Evolutionary conservation across 2,329 filamentous ascomycete genomes (phyloP).

Genomic region (Colletotrichum liaoningense): DNA sequence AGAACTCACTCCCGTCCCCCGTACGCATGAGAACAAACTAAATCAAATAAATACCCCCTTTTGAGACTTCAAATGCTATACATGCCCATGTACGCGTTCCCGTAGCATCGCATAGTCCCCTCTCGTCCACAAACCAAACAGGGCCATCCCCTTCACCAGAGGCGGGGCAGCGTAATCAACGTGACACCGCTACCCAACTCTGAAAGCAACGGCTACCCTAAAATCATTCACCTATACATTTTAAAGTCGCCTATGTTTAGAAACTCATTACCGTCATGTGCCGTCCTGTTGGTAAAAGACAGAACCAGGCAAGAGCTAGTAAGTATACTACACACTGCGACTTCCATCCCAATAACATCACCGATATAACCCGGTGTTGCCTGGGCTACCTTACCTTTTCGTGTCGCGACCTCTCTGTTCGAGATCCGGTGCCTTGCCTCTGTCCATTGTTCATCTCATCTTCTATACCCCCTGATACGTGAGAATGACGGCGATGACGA

Average conservation of each 20-base stretch:
- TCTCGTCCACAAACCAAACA: neutral
- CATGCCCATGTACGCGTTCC: neutral
- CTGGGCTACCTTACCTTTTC: conserved; percentile 11
- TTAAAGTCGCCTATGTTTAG: conserved; percentile 17
- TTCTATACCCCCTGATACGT: conserved; percentile 14
- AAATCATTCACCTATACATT: neutral
- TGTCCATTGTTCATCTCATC: conserved; percentile 7
- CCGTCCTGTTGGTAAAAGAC: neutral
- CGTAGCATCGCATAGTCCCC: neutral
- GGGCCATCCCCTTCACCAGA: conserved; percentile 20
- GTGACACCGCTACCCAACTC: conserved; percentile 22
- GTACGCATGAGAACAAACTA: neutral
- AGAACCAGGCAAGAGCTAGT: neutral
- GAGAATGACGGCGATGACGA: conserved; percentile 20
- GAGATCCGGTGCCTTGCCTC: conserved; percentile 13
- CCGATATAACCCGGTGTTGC: conserved; percentile 8
- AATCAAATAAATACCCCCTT: conserved; percentile 7
- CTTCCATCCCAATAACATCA: neutral
- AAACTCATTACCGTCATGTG: conserved; percentile 10
- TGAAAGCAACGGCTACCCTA: conserved; percentile 16
- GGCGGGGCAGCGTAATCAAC: conserved; percentile 27
- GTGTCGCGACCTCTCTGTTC: neutral
- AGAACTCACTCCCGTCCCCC: neutral
- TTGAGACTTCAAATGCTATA: neutral
- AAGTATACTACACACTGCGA: neutral